A percentile compares a stretch with the other conserved stretches of the same genome.
Conservation (phyloP, 495 filamentous ascomycete genomes). For the Tuber aestivum region DNA sequence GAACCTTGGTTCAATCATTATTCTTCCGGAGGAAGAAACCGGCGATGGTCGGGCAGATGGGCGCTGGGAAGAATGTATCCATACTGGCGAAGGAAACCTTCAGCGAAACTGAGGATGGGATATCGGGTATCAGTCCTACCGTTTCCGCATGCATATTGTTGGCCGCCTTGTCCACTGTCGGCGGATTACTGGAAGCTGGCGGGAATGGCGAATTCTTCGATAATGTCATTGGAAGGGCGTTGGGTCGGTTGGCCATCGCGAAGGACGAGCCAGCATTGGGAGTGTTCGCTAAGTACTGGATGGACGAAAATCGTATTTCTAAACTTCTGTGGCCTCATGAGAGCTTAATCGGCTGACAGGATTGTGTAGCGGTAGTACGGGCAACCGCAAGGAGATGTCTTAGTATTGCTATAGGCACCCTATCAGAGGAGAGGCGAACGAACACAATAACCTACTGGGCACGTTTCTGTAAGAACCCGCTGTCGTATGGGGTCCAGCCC, state of each 20-base stretch:
- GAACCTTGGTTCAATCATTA: constrained; percentile 22
- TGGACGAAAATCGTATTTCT: constrained; percentile 30
- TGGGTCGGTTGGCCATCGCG: constrained; percentile 6
- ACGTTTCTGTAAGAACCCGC: constrained; percentile 23
- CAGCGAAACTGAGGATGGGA: constrained; percentile 3
- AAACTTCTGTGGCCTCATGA: background rate
- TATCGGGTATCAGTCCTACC: constrained; percentile 31
- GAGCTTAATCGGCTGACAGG: background rate
- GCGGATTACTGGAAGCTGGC: constrained; percentile 30
- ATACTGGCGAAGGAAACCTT: constrained; percentile 23
- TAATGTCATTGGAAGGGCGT: constrained; percentile 16
- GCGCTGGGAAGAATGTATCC: constrained; percentile 27
- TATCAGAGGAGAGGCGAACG: constrained; percentile 14
- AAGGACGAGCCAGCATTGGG: constrained; percentile 22
- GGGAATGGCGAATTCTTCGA: constrained; percentile 26
- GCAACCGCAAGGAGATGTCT: constrained; percentile 31
- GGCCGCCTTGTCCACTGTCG: constrained; percentile 21
- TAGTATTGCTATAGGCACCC: constrained; percentile 16
- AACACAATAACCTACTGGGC: constrained; percentile 28
- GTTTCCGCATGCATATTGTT: constrained; percentile 35
- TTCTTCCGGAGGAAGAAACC: constrained; percentile 32
- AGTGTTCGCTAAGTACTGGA: constrained; percentile 42
- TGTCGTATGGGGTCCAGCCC: too few relatives aligned
- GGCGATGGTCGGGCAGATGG: constrained; percentile 36
- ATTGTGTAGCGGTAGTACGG: constrained; percentile 27